phyloP scores from a whole-genome alignment of 345 rosid genomes.

The Gossypium longicalyx region DNA sequence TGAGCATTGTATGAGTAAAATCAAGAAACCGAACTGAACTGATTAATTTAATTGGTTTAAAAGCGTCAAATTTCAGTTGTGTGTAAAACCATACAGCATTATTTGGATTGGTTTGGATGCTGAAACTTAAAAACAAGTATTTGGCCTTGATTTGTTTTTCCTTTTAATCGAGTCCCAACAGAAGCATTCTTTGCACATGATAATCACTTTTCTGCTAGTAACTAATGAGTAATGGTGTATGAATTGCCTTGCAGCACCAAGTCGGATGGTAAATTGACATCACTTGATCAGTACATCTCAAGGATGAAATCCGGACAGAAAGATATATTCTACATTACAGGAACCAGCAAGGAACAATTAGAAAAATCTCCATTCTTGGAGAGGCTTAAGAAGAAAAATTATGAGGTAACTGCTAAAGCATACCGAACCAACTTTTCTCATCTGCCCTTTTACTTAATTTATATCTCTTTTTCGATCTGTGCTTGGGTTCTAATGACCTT shows the following conservation, averaged over 20 bases:
- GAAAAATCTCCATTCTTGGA: slow-evolving; percentile 96
- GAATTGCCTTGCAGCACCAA: slow-evolving; percentile 46
- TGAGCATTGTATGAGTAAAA: not conserved
- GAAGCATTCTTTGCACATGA: not conserved
- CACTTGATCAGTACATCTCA: slow-evolving; percentile 91
- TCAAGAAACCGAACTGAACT: not conserved
- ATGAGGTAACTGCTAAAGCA: slow-evolving; percentile 43
- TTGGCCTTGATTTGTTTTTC: too few relatives aligned
- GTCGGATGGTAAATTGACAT: slow-evolving; percentile 88
- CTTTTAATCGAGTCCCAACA: too few relatives aligned
- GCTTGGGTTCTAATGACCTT: not conserved
- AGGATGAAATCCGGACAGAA: slow-evolving; percentile 85
- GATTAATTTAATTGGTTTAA: not conserved
- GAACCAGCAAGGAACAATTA: slow-evolving; percentile 82
- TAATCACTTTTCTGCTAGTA: not conserved
- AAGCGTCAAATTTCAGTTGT: too few relatives aligned
- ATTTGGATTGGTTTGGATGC: too few relatives aligned
- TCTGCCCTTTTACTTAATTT: not conserved
- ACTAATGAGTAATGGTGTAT: not conserved
- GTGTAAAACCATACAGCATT: too few relatives aligned
- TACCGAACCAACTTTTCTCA: not conserved
- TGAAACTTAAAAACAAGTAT: too few relatives aligned
- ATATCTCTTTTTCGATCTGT: too few relatives aligned
- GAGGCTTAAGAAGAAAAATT: slow-evolving; percentile 88
- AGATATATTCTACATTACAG: slow-evolving; percentile 91